phyloP scores from a whole-genome alignment of 768 basidiomycete species.

The Tylopilus rubrobrunneus region DNA sequence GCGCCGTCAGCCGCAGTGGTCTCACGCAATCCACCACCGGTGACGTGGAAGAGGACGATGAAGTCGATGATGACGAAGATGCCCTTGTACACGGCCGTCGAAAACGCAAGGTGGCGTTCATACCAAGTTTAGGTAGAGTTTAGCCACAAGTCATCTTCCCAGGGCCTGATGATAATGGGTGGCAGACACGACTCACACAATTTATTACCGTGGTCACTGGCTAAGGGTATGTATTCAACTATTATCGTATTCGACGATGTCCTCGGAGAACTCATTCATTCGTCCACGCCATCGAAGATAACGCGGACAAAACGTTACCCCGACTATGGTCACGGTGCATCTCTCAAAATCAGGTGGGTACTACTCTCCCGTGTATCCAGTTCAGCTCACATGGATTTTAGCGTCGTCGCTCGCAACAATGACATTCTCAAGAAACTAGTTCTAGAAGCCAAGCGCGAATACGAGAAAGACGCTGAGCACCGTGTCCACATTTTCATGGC shows the following conservation, averaged over 20 bases:
- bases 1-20: conserved; percentile 60
- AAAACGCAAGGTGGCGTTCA: conserved; percentile 78
- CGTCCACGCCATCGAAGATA: conserved; percentile 46
- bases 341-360: conserved; percentile 75
- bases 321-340: conserved; percentile 68
- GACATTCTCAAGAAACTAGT: conserved; percentile 85
- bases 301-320: conserved; percentile 74
- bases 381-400: conserved; percentile 27
- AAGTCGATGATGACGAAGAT: conserved; percentile 56
- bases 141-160: conserved; percentile 8
- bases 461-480: conserved; percentile 88
- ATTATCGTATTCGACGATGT: conserved; percentile 5
- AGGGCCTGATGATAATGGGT: conserved; percentile 13
- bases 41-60: conserved; percentile 72
- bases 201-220: conserved; percentile 89
- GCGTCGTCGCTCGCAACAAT: conserved; percentile 85
- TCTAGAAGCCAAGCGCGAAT: conserved; percentile 81
- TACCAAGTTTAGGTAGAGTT: conserved; percentile 74
- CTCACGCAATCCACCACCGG: conserved; percentile 67
- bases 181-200: conserved; percentile 81
- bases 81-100: conserved; percentile 61
- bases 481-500: conserved; percentile 87
- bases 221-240: conserved; percentile 52
- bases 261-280: conserved; percentile 20
- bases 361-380: conserved; percentile 13